These are phyloP conservation scores for Avena insularis DNA, from an alignment of 176 grass and related monocot species.

Conservation along the genomic window DNA sequence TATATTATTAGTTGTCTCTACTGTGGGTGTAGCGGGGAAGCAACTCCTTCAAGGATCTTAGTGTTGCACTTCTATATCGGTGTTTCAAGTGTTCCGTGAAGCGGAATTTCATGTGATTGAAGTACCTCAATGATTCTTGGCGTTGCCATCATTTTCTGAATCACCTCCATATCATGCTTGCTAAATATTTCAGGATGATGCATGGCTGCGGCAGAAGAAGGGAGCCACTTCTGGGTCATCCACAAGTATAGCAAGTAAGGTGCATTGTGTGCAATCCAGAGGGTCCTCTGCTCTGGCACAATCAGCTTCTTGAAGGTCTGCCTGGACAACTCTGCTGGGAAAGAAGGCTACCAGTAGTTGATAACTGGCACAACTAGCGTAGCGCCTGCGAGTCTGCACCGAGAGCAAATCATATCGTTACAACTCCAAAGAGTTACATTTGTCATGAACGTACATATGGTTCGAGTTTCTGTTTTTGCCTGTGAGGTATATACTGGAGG, in stretches of 20 bases:
- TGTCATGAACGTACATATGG: not conserved
- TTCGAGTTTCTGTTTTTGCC: slow-evolving; percentile 39
- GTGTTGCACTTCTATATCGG: slow-evolving; percentile 2
- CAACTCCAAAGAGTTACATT: slow-evolving; percentile 10
- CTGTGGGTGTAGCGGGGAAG: not conserved
- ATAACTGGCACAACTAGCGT: slow-evolving; percentile 66
- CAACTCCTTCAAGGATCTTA: not conserved
- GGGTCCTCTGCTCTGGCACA: slow-evolving; percentile 62
- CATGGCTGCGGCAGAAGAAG: slow-evolving; percentile 59
- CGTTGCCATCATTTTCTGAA: slow-evolving; percentile 63
- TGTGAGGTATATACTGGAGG: slow-evolving; percentile 86
- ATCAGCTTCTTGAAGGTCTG: slow-evolving; percentile 61
- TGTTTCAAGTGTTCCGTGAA: not conserved
- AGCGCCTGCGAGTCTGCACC: slow-evolving; percentile 66
- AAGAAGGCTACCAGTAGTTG: slow-evolving; percentile 90
- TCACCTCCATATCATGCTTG: slow-evolving; percentile 60
- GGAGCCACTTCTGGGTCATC: slow-evolving; percentile 82
- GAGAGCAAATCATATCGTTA: slow-evolving; percentile 18
- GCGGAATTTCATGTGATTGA: not conserved
- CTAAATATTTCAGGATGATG: slow-evolving; percentile 64
- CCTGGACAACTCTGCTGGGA: slow-evolving; percentile 61
- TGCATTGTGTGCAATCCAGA: slow-evolving; percentile 69
- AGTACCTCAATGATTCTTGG: slow-evolving; percentile 46
- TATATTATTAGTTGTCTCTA: slow-evolving; percentile 34
- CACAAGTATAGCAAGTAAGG: slow-evolving; percentile 77